Conservation (phyloP, 1,284 basidiomycete species). For the Puccinia triticina region DNA sequence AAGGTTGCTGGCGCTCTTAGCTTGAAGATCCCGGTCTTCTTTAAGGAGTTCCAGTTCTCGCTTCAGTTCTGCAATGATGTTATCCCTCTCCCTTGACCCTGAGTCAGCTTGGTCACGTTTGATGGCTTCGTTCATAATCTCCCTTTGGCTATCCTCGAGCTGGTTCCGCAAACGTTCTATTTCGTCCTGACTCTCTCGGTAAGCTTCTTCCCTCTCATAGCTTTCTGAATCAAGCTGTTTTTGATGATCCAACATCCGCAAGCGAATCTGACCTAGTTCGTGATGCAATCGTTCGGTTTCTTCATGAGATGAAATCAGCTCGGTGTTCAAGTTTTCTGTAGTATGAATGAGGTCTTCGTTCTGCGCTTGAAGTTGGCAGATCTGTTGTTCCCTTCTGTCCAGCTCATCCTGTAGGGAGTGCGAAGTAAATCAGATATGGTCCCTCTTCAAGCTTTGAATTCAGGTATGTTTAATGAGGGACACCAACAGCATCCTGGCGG, state of each 20-base stretch:
- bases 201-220: conserved; percentile 73
- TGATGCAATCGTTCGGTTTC: conserved; percentile 72
- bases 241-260: conserved; percentile 63
- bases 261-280: conserved; percentile 68
- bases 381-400: conserved; percentile 79
- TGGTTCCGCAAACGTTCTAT: conserved; percentile 81
- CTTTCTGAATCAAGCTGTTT: conserved; percentile 67
- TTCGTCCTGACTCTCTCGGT: conserved; percentile 77
- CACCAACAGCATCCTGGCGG: conserved; percentile 89
- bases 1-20: conserved; percentile 76
- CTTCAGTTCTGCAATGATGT: conserved; percentile 71
- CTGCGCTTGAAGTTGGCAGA: conserved; percentile 74
- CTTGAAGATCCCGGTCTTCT: conserved; percentile 71
- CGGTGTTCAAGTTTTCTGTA: conserved; percentile 74
- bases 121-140: conserved; percentile 74
- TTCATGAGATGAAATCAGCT: conserved; percentile 73
- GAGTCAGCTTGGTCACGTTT: conserved; percentile 70
- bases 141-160: conserved; percentile 82
- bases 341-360: conserved; percentile 73
- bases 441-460: conserved; percentile 17
- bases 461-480: conserved; percentile 16
- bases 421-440: conserved; percentile 19
- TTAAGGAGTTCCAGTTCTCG: conserved; percentile 66
- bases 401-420: conserved; percentile 79
- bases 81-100: conserved; percentile 67